Percentiles rank a stretch among this genome's conserved stretches.
phyloP scores from a whole-genome alignment of 169 alveolate genomes.

The Cryptosporidium ryanae region DNA sequence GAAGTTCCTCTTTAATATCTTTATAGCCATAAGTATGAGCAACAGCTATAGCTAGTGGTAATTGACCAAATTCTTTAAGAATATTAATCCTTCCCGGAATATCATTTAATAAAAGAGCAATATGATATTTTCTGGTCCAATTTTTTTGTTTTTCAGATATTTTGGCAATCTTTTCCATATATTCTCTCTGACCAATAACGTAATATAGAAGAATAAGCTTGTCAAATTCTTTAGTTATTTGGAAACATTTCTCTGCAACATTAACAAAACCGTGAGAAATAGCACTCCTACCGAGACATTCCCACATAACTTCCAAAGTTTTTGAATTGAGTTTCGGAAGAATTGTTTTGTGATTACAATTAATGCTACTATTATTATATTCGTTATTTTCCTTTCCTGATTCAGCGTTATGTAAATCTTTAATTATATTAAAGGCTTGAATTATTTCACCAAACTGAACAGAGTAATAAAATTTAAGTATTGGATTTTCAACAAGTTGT shows the following conservation, averaged over 20 bases:
- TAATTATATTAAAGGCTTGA: conserved; percentile 82
- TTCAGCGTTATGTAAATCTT: conserved; percentile 78
- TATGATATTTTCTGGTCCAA: conserved; percentile 63
- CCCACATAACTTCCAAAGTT: conserved; percentile 63
- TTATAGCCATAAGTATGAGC: conserved; percentile 66
- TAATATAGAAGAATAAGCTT: conserved; percentile 50
- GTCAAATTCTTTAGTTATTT: conserved; percentile 58
- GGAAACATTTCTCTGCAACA: conserved; percentile 72
- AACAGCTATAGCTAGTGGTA: conserved; percentile 65
- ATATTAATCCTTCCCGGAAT: conserved; percentile 62
- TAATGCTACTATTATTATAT: background rate
- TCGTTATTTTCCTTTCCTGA: conserved; percentile 43
- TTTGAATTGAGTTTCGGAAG: conserved; percentile 39
- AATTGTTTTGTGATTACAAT: conserved; percentile 38
- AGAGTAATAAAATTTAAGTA: conserved; percentile 81
- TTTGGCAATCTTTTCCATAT: conserved; percentile 45
- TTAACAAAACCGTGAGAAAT: conserved; percentile 54
- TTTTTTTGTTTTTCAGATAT: conserved; percentile 65
- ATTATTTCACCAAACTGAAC: conserved; percentile 81
- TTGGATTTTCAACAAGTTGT: conserved; percentile 81
- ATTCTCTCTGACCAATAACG: conserved; percentile 64
- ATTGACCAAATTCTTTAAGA: conserved; percentile 25
- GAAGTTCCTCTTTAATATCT: conserved; percentile 48
- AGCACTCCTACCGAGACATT: conserved; percentile 60
- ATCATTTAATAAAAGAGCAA: conserved; percentile 38